phyloP scores from a whole-genome alignment of 2,329 filamentous ascomycete genomes.

The Calonectria henricotiae region DNA sequence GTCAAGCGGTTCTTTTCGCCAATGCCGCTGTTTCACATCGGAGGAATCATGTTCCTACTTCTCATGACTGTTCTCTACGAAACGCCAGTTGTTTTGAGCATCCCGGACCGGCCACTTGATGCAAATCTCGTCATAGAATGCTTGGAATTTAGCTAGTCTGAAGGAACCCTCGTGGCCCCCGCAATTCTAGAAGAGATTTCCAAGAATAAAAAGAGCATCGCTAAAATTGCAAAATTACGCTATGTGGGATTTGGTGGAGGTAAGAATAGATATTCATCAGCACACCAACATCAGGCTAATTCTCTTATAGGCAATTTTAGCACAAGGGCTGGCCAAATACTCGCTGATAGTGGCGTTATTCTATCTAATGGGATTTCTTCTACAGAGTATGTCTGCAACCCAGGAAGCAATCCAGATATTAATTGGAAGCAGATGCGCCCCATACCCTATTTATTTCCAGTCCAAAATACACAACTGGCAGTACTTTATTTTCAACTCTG shows the following conservation, averaged over 20 bases:
- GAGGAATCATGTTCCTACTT: conserved; percentile 38
- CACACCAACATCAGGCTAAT: background rate
- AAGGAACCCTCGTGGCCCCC: conserved; percentile 57
- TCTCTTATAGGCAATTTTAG: conserved; percentile 57
- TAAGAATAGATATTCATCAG: conserved; percentile 37
- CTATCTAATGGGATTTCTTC: conserved; percentile 60
- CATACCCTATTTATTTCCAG: conserved; percentile 58
- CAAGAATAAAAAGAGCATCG: conserved; percentile 53
- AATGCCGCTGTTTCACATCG: conserved; percentile 49
- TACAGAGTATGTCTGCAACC: conserved; percentile 60
- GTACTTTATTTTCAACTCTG: conserved; percentile 62
- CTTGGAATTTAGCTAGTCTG: conserved; percentile 50
- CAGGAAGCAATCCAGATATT: background rate
- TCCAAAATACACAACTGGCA: conserved; percentile 59
- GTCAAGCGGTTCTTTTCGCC: conserved; percentile 36
- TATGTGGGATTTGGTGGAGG: conserved; percentile 60
- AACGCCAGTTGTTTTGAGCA: conserved; percentile 51
- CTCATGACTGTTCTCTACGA: conserved; percentile 33
- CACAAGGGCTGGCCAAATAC: conserved; percentile 57
- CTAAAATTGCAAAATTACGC: conserved; percentile 55
- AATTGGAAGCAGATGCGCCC: conserved; percentile 53
- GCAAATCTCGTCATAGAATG: conserved; percentile 56
- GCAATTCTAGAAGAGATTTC: conserved; percentile 64
- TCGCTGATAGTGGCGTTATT: conserved; percentile 57
- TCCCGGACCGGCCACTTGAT: conserved; percentile 57